Percentiles rank a stretch among this genome's conserved stretches.
These are phyloP conservation scores for Sergeia podlipaevii DNA, from an alignment of 208 protist species.

Conservation along the genomic window DNA sequence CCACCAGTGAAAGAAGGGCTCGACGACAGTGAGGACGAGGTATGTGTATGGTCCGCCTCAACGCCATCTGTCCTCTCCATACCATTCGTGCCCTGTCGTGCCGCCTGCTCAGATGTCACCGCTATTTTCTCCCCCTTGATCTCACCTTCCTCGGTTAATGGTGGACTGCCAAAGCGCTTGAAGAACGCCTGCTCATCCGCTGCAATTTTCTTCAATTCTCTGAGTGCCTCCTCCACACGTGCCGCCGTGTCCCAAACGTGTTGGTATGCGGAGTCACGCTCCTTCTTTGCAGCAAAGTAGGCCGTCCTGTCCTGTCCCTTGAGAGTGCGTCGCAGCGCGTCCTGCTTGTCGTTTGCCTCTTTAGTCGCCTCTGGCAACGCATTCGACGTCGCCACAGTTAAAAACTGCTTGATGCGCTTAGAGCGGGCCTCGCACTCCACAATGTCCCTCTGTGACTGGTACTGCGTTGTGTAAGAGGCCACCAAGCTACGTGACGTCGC, in stretches of 20 bases:
- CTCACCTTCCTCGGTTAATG: too few species aligned
- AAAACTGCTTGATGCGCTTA: slow-evolving; percentile 26
- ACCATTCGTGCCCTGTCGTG: too few species aligned
- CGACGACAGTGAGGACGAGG: too few species aligned
- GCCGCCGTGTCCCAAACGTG: slow-evolving; percentile 38
- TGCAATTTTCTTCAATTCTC: slow-evolving; percentile 32
- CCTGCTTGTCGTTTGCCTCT: slow-evolving; percentile 37
- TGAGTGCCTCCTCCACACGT: slow-evolving; percentile 27
- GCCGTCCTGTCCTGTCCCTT: slow-evolving; percentile 26
- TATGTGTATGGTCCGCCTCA: too few species aligned
- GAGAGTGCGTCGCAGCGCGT: slow-evolving; percentile 30
- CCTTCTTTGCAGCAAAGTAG: slow-evolving; percentile 30
- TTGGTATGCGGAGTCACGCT: slow-evolving; percentile 31
- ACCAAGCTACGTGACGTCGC: slow-evolving; percentile 1
- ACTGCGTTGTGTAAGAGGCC: slow-evolving; percentile 7
- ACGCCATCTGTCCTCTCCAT: too few species aligned
- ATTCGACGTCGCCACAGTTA: slow-evolving; percentile 36
- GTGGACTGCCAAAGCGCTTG: slow-evolving; percentile 21
- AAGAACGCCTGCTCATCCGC: slow-evolving; percentile 42
- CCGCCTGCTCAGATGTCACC: too few species aligned
- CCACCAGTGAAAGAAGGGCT: background rate
- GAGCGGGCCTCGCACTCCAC: slow-evolving; percentile 29
- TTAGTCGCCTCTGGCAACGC: slow-evolving; percentile 22
- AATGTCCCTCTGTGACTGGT: slow-evolving; percentile 23
- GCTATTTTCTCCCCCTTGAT: too few species aligned